These are phyloP conservation scores for Hymenoscyphus linearis DNA, from an alignment of 2,329 filamentous ascomycete species.

Conservation along the genomic window DNA sequence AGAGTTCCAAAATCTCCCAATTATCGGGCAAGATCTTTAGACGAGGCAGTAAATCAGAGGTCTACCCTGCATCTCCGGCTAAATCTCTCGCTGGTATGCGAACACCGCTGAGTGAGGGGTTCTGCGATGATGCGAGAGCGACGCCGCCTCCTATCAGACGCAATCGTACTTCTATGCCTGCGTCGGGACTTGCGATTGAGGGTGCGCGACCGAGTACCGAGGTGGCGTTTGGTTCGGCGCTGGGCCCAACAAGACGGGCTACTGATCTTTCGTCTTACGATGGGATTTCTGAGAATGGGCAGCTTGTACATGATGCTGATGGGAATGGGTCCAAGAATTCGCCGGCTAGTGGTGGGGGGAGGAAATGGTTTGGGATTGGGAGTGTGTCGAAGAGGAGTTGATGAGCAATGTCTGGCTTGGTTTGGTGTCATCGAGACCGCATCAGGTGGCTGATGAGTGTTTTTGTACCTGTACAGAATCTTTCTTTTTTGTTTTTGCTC, in stretches of 20 bases:
- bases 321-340: background rate
- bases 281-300: background rate
- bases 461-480: too few species aligned
- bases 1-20: constrained; percentile 8
- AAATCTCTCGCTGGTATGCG: background rate
- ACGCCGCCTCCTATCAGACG: constrained; percentile 29
- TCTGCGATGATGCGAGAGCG: constrained; percentile 18
- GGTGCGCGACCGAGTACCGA: constrained; percentile 17
- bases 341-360: background rate
- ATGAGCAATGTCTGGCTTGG: background rate
- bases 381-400: constrained; percentile 1
- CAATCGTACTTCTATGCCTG: constrained; percentile 5
- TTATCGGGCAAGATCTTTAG: constrained; percentile 8
- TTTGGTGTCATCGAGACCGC: background rate
- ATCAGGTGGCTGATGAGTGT: too few species aligned
- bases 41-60: background rate
- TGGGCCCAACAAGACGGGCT: too few species aligned
- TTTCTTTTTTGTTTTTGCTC: too few species aligned
- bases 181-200: background rate
- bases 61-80: background rate
- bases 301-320: background rate
- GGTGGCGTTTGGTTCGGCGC: constrained; percentile 9
- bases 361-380: constrained; percentile 13
- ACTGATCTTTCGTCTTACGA: background rate
- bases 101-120: background rate